Evolutionary conservation across 164 flowering plant species (phyloP).

Genomic region (Liriodendron chinense): DNA sequence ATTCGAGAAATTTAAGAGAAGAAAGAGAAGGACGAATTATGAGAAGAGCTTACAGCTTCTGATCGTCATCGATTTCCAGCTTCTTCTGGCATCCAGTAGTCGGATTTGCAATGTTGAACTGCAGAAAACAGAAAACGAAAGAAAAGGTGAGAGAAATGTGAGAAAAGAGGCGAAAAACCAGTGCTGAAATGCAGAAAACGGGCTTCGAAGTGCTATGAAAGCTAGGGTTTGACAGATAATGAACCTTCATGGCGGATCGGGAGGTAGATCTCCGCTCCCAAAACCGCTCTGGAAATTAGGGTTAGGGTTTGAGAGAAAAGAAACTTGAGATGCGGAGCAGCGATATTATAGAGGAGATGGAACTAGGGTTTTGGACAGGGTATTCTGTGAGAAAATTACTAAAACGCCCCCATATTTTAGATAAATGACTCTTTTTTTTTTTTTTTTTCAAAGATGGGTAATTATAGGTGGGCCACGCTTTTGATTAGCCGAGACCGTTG

Average conservation of each 20-base stretch:
- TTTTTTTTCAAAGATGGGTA: too few relatives aligned
- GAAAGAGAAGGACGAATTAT: background rate
- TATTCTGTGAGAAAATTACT: background rate
- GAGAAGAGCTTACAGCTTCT: slow-evolving; percentile 21
- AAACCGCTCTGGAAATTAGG: slow-evolving; percentile 1
- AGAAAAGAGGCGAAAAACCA: background rate
- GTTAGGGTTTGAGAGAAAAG: background rate
- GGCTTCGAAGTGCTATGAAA: background rate
- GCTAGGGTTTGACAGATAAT: background rate
- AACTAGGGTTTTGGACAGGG: background rate
- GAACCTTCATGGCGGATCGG: slow-evolving; percentile 16
- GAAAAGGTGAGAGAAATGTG: background rate
- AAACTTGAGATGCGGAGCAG: background rate
- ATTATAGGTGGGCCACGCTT: too few relatives aligned
- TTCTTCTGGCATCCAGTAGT: slow-evolving; percentile 31
- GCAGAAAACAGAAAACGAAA: background rate
- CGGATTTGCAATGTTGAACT: slow-evolving; percentile 31
- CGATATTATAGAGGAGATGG: background rate
- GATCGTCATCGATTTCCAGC: slow-evolving; percentile 20
- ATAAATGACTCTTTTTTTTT: background rate
- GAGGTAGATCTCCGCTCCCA: background rate
- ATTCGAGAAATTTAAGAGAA: background rate
- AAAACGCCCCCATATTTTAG: background rate
- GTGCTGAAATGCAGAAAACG: background rate
- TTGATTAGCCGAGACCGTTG: too few relatives aligned